phyloP scores from a whole-genome alignment of 1,284 basidiomycete genomes.

The Schizopora paradoxa region DNA sequence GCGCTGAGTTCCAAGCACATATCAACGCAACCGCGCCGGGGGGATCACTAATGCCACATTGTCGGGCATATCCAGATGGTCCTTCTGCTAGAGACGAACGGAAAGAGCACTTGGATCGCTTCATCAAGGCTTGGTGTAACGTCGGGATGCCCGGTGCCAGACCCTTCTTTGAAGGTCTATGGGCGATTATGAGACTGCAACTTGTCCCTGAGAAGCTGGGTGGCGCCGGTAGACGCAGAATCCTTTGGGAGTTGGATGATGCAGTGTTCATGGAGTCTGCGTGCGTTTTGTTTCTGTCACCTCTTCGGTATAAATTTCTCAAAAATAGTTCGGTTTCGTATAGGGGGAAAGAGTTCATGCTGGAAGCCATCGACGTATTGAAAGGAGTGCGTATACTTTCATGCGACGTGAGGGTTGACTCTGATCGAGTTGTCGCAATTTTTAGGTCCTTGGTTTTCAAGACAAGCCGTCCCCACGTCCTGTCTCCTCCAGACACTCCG shows the following conservation, averaged over 20 bases:
- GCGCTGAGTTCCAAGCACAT: slow-evolving; percentile 74
- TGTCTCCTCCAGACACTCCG: slow-evolving; percentile 23
- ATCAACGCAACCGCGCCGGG: slow-evolving; percentile 66
- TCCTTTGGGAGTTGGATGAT: slow-evolving; percentile 79
- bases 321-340: slow-evolving; percentile 19
- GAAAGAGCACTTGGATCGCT: slow-evolving; percentile 61
- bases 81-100: slow-evolving; percentile 66
- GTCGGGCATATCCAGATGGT: slow-evolving; percentile 55
- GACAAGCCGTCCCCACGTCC: slow-evolving; percentile 14
- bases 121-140: slow-evolving; percentile 71
- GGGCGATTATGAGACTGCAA: slow-evolving; percentile 70
- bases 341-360: slow-evolving; percentile 81
- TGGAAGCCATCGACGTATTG: slow-evolving; percentile 73
- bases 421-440: slow-evolving; percentile 10
- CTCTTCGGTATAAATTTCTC: slow-evolving; percentile 16
- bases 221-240: slow-evolving; percentile 58
- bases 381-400: slow-evolving; percentile 61
- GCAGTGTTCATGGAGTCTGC: slow-evolving; percentile 80
- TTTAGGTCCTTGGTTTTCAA: slow-evolving; percentile 21
- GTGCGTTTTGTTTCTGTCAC: slow-evolving; percentile 42
- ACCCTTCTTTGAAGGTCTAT: slow-evolving; percentile 73
- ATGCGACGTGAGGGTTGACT: slow-evolving; percentile 10
- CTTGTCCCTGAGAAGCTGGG: slow-evolving; percentile 65
- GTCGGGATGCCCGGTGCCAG: slow-evolving; percentile 75
- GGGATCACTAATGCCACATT: slow-evolving; percentile 63